Evolutionary conservation across 768 basidiomycete genomes (phyloP).

Genomic region (Pulveroboletus sp.): DNA sequence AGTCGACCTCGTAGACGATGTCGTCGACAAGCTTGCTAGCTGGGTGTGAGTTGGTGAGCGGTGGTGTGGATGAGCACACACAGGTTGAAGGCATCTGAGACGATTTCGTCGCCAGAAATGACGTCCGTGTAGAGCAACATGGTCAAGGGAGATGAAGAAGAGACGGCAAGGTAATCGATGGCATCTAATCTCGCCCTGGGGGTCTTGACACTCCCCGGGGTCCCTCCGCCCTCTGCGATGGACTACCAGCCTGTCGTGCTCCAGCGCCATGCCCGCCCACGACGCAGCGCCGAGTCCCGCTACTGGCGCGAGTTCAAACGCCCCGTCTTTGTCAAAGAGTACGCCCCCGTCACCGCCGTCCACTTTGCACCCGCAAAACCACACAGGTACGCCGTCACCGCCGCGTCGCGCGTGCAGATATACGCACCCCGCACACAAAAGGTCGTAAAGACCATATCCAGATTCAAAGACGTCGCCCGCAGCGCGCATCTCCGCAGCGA

Average conservation of each 20-base stretch:
- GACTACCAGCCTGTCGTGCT: slow-evolving; percentile 80
- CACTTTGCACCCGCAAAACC: slow-evolving; percentile 88
- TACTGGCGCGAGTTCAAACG: slow-evolving; percentile 88
- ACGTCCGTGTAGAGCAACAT: slow-evolving; percentile 80
- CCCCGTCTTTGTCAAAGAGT: slow-evolving; percentile 95
- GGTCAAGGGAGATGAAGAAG: slow-evolving; percentile 18
- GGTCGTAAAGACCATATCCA: slow-evolving; percentile 91
- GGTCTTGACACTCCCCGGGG: slow-evolving; percentile 5
- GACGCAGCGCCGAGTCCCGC: slow-evolving; percentile 71
- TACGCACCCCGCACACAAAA: slow-evolving; percentile 97
- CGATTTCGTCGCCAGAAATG: slow-evolving; percentile 83
- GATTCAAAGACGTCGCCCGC: slow-evolving; percentile 95
- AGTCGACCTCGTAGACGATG: slow-evolving; percentile 87
- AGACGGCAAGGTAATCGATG: slow-evolving; percentile 1
- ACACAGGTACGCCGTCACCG: slow-evolving; percentile 94
- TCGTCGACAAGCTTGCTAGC: slow-evolving; percentile 73
- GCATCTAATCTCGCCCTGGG: slow-evolving; percentile 20
- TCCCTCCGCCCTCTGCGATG: slow-evolving; percentile 39
- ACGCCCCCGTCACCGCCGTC: slow-evolving; percentile 91
- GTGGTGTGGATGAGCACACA: slow-evolving; percentile 34
- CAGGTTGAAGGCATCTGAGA: slow-evolving; percentile 91
- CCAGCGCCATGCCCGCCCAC: slow-evolving; percentile 50
- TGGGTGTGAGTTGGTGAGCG: slow-evolving; percentile 7
- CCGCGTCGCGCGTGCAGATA: slow-evolving; percentile 90
- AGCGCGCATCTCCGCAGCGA: slow-evolving; percentile 87